Percentiles rank a stretch among this genome's conserved stretches.
These are phyloP conservation scores for Kodamaea fungicola DNA, from an alignment of 1,139 yeast species.

Conservation along the genomic window DNA sequence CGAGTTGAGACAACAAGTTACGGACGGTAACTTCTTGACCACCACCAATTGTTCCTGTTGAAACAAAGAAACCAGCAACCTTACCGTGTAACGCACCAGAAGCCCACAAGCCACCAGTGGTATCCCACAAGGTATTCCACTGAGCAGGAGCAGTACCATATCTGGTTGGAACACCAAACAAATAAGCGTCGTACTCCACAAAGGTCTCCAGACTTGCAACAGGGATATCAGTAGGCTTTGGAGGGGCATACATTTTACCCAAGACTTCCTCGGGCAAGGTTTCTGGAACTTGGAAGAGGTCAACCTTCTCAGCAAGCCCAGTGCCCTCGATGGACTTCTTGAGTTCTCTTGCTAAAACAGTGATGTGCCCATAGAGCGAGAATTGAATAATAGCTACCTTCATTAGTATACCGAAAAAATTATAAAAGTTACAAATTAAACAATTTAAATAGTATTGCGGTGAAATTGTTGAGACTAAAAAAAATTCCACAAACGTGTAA, in stretches of 20 bases:
- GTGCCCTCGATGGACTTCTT: slow-evolving; percentile 37
- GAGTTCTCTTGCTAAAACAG: slow-evolving; percentile 43
- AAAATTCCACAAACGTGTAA: too few relatives aligned
- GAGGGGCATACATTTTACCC: slow-evolving; percentile 39
- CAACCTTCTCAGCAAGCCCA: slow-evolving; percentile 28
- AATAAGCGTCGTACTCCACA: slow-evolving; percentile 41
- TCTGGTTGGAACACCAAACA: slow-evolving; percentile 53
- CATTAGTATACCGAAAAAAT: slow-evolving; percentile 11
- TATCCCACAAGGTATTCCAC: slow-evolving; percentile 41
- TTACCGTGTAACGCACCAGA: slow-evolving; percentile 46
- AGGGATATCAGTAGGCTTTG: slow-evolving; percentile 35
- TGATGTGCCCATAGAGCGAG: slow-evolving; percentile 63
- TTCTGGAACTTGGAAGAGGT: slow-evolving; percentile 48
- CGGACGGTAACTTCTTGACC: slow-evolving; percentile 47
- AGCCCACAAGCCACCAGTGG: slow-evolving; percentile 51
- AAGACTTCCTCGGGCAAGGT: slow-evolving; percentile 45
- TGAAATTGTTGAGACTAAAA: too few relatives aligned
- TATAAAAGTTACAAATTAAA: too few relatives aligned
- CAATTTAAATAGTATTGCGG: too few relatives aligned
- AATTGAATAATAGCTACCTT: slow-evolving; percentile 53
- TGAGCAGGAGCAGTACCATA: slow-evolving; percentile 49
- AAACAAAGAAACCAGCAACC: slow-evolving; percentile 44
- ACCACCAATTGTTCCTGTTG: slow-evolving; percentile 46
- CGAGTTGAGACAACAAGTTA: slow-evolving; percentile 32
- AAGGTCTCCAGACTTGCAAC: slow-evolving; percentile 38